These are phyloP conservation scores for Eucalyptus grandis DNA, from an alignment of 345 rosid species.

Conservation along the genomic window DNA sequence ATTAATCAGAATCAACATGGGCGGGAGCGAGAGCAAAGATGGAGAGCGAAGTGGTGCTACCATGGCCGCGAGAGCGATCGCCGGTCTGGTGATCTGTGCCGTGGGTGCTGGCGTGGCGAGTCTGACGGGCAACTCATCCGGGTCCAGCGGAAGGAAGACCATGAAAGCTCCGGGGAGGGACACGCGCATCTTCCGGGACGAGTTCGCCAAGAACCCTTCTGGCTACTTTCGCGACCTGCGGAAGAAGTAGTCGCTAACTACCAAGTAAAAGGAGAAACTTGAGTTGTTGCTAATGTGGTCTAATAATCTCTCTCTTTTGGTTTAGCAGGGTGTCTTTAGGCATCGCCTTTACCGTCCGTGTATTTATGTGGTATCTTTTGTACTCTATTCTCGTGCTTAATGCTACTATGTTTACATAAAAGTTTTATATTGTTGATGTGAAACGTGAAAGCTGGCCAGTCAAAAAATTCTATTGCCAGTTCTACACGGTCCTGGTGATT, in stretches of 20 bases:
- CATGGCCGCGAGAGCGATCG: background rate
- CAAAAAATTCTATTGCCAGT: background rate
- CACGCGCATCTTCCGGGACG: background rate
- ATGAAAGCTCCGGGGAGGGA: constrained; percentile 1
- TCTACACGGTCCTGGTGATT: background rate
- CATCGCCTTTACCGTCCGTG: background rate
- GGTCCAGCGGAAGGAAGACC: background rate
- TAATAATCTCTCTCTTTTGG: background rate
- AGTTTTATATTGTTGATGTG: background rate
- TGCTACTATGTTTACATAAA: background rate
- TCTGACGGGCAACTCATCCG: background rate
- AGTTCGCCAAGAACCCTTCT: background rate
- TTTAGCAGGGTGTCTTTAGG: background rate
- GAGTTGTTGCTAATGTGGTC: background rate
- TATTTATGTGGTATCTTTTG: background rate
- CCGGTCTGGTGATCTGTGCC: background rate
- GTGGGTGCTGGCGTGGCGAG: background rate
- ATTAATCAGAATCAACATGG: background rate
- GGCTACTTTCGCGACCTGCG: background rate
- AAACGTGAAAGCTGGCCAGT: background rate
- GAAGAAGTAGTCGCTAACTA: background rate
- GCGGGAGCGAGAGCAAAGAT: background rate
- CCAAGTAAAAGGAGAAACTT: background rate
- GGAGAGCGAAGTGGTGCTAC: background rate
- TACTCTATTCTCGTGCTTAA: background rate